Base-by-base conservation (phyloP, 2,329 filamentous ascomycete species). In the Penicillium sp. region DNA sequence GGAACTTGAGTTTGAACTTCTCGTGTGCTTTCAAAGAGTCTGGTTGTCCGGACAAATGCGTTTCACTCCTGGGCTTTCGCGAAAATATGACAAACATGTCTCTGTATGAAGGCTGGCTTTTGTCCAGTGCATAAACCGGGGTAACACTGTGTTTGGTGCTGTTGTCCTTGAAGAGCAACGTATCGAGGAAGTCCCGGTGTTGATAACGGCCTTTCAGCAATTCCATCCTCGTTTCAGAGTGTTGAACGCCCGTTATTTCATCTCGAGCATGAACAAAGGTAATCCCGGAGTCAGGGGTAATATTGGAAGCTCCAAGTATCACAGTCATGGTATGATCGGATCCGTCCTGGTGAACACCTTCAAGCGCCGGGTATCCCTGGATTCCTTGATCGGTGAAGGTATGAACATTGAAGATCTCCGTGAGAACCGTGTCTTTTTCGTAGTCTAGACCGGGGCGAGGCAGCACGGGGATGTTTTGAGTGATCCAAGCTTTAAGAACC, bases 261-360 rank as follows among this genome's bases (percentile, higher is more conserved):
- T 56, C 50, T 57, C 62, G 66, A 54, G 39, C 56, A 54, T 71
- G 68, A 54, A 71, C 60, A 43, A 65, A 68, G 29, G 68, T 71
- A n/a, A 61, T 62, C 9, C 65, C 68, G 53, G 62, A 67, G 48
- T 67, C 55, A 40, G 57, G 43, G 5, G 53, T 53, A 65, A 71
- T 69, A 59, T 71, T 71, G 40, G 54, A 46, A 54, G 51, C 55
- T 16, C 65, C 64, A 18, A 71, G 56, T 24, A 59, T 67, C 9
- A 63, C 67, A 14, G 68, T 70, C 67, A 71, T 69, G 54, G 67
- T 71, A 59, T 68, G 64, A 45, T 71, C 68, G 45, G 66, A 64
- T 40, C 68, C 68, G 45, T 71, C 68, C 1, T 63, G 61, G 61
- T 71, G 68, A 29, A 71, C 65, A 22, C 68, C 68, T 53, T 71